Base-by-base conservation (phyloP, 768 basidiomycete genomes). In the Rickenella mellea region DNA sequence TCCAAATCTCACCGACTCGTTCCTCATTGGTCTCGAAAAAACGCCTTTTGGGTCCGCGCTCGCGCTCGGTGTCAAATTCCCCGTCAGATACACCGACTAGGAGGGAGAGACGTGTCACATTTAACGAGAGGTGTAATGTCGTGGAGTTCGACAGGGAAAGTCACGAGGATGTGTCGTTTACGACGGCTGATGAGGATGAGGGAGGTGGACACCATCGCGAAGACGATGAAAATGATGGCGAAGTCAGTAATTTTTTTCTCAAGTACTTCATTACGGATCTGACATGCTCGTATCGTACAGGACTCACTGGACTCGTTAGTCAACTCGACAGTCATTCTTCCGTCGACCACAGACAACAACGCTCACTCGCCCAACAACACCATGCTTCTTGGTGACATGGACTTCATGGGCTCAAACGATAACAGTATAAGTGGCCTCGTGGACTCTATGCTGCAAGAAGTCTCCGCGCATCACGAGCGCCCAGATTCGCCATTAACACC, bases 91-190 rank as follows among this genome's bases (percentile, higher is more conserved):
- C 31, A 24, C 41, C 33, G 11, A 17, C 19, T 22, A 36, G 24
- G 33, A 69, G 76, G 22, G 60, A 83, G 47, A 90, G 88, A 58
- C 88, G 76, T 0, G 89, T 92, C 21, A 83, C 76, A 1, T 92
- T 84, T 44, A 73, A 81, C 55, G 81, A 85, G 48, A 71, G 76
- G 9, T 85, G 83, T 49, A 87, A 91, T 47, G 86, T 92, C 9
- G 59, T 89, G 24, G 86, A 89, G 54, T 88, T 86, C 55, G 80
- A 85, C 43, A 63, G 70, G 15, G 82, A 75, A 10, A 52, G 51
- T 31, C 49, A 51, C 33, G 52, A 64, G 27, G 48, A 46, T 8
- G 51, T 14, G 43, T 28, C 14, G 49, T 54, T 27, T 50, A 57
- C n/a, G 58, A 29, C 21, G 30, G 33, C 20, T 9, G 47, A 44